Percentiles rank a stretch among this genome's conserved stretches.
Evolutionary conservation across 345 rosid genomes (phyloP).

Genomic region (Erodium maritimum): DNA sequence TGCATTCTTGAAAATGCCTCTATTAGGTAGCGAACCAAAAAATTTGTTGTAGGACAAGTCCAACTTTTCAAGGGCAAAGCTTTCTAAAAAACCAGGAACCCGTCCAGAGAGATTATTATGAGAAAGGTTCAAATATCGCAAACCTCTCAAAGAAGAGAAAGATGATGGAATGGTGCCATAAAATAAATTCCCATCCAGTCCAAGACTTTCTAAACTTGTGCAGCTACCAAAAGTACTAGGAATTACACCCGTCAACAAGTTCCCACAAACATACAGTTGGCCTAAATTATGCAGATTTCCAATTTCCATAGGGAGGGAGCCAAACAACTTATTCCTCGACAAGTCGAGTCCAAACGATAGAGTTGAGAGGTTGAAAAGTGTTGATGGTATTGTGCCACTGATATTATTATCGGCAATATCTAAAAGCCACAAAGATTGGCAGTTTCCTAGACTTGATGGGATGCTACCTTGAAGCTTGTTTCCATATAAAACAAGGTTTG

Average conservation of each 20-base stretch:
- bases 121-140: constrained; percentile 13
- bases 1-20: constrained; percentile 10
- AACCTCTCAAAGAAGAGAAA: constrained; percentile 1
- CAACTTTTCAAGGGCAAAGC: constrained; percentile 4
- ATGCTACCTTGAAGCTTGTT: constrained; percentile 6
- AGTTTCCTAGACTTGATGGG: neutral
- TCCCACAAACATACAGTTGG: constrained; percentile 11
- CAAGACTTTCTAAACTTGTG: constrained; percentile 9
- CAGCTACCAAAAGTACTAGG: constrained; percentile 19
- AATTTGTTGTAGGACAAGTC: constrained; percentile 13
- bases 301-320: constrained; percentile 8
- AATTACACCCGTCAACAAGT: constrained; percentile 15
- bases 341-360: neutral
- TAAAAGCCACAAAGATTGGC: neutral
- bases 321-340: constrained; percentile 3
- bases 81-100: constrained; percentile 8
- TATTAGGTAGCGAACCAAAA: constrained; percentile 11
- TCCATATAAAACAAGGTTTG: neutral
- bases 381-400: neutral
- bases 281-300: constrained; percentile 9
- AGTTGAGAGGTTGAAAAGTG: neutral
- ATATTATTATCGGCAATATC: constrained; percentile 12
- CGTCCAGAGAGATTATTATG: constrained; percentile 8
- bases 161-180: constrained; percentile 13
- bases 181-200: constrained; percentile 9